Base-by-base conservation (phyloP, 768 basidiomycete genomes). In the Hortiboletus campestris region DNA sequence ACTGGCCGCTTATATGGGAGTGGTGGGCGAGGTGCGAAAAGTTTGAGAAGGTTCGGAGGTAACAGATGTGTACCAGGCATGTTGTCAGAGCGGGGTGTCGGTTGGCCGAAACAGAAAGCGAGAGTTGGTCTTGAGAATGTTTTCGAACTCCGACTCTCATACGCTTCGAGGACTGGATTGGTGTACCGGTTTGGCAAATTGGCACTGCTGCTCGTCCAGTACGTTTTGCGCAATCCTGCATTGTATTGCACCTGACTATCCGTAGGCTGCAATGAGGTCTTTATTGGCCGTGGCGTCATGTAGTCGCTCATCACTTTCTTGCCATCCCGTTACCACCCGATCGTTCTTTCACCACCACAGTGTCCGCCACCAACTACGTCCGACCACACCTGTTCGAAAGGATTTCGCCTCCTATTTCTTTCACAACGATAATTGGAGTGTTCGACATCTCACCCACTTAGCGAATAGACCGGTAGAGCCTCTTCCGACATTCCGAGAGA, bases 11-110 rank as follows among this genome's bases (percentile, higher is more conserved):
- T 66, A 69, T 94, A 98, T 1, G 89, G 89, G 4, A 98, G 81
- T 3, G 88, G 90, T 1, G 96, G 93, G 8, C 97, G 85, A 5
- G 97, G 94, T 0, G 93, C 88, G 71, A 98, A 99, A 62, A 98
- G 88, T 71, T 96, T 94, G 72, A 98, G 86, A 49, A 99, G 84
- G 74, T 98, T 97, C 4, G 94, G 94, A 4, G 96, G 96, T 22
- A 99, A 82, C 22, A 95, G 80, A 75, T 95, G 91, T 4, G 92
- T 94, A 46, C 89, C 89, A 11, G 78, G 79, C 78, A 80, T 80
- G 9, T 41, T 52, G 67, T 57, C 53, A 31, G 58, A 51, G 29
- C 47, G 17, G 38, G n/a, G 32, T 38, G 38, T 45, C 35, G 13
- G 49, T 29, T 35, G 55, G 19, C 55, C 22, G 49, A 49, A 38